A percentile compares a stretch with the other conserved stretches of the same genome.
Conservation (phyloP, 1,284 basidiomycete species). For the Sanghuangporus baumii region DNA sequence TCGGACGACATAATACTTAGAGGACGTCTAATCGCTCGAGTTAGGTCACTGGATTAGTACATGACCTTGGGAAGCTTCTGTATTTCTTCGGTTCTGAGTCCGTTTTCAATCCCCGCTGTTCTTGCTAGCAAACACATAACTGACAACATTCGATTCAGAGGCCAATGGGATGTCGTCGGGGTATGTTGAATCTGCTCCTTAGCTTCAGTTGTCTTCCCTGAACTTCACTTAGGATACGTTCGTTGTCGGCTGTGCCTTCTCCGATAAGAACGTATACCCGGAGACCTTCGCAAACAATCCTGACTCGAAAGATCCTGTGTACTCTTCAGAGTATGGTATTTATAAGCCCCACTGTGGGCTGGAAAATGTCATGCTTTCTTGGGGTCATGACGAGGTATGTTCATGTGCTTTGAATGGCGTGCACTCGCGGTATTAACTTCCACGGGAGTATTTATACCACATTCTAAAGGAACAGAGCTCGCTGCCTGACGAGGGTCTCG, state of each 20-base stretch:
- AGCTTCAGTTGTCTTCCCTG: neutral
- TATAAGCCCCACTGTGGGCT: constrained; percentile 83
- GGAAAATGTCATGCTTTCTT: constrained; percentile 86
- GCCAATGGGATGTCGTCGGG: constrained; percentile 91
- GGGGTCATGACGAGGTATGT: constrained; percentile 78
- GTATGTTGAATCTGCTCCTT: constrained; percentile 34
- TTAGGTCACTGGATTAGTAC: constrained; percentile 75
- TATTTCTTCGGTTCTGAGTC: constrained; percentile 70
- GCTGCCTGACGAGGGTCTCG: constrained; percentile 79
- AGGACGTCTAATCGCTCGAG: constrained; percentile 20
- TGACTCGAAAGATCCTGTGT: constrained; percentile 64
- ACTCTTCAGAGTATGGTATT: constrained; percentile 79
- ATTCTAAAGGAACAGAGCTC: constrained; percentile 72
- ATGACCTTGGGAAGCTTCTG: constrained; percentile 83
- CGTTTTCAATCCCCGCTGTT: constrained; percentile 23
- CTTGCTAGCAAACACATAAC: constrained; percentile 24
- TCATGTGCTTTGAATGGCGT: neutral
- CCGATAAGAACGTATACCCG: constrained; percentile 80
- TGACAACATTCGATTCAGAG: constrained; percentile 24
- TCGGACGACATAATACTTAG: neutral
- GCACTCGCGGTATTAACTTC: neutral
- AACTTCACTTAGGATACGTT: constrained; percentile 64
- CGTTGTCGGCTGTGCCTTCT: constrained; percentile 82
- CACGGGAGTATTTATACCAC: constrained; percentile 65
- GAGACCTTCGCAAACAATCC: constrained; percentile 80